Percentiles rank a stretch among this genome's conserved stretches.
Evolutionary conservation across 768 basidiomycete species (phyloP).

Genomic region (Trametes sanguinea): DNA sequence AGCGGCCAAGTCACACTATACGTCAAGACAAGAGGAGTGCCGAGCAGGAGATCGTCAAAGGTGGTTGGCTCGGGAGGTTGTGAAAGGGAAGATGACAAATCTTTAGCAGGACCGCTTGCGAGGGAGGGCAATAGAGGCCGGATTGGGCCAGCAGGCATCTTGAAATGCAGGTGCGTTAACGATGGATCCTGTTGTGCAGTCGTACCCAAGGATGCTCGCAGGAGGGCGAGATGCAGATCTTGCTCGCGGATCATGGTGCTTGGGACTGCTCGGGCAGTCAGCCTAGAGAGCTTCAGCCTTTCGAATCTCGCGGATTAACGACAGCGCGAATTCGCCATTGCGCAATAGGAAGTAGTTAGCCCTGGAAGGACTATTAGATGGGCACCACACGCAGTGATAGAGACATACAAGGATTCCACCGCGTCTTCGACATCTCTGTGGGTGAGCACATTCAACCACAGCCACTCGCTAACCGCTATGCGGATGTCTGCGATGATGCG

Average conservation of each 20-base stretch:
- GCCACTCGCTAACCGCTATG: conserved; percentile 87
- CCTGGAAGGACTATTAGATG: conserved; percentile 41
- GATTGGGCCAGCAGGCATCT: conserved; percentile 78
- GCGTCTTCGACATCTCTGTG: conserved; percentile 81
- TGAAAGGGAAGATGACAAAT: conserved; percentile 46
- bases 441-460: conserved; percentile 89
- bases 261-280: conserved; percentile 64
- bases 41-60: conserved; percentile 78
- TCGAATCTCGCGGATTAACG: conserved; percentile 89
- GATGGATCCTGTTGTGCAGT: conserved; percentile 85
- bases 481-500: conserved; percentile 72
- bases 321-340: conserved; percentile 84
- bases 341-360: conserved; percentile 87
- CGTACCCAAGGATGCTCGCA: conserved; percentile 87
- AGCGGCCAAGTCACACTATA: conserved; percentile 85
- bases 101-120: conserved; percentile 31
- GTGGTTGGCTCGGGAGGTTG: conserved; percentile 44
- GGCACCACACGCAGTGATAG: conserved; percentile 4
- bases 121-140: conserved; percentile 82
- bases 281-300: conserved; percentile 74
- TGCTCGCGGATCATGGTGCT: conserved; percentile 86
- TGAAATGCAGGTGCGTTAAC: conserved; percentile 71
- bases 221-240: conserved; percentile 82
- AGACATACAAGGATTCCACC: conserved; percentile 77
- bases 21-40: conserved; percentile 69